Evolutionary conservation across 305 asterid genomes (phyloP).

Genomic region (Fraxinus dipetala): DNA sequence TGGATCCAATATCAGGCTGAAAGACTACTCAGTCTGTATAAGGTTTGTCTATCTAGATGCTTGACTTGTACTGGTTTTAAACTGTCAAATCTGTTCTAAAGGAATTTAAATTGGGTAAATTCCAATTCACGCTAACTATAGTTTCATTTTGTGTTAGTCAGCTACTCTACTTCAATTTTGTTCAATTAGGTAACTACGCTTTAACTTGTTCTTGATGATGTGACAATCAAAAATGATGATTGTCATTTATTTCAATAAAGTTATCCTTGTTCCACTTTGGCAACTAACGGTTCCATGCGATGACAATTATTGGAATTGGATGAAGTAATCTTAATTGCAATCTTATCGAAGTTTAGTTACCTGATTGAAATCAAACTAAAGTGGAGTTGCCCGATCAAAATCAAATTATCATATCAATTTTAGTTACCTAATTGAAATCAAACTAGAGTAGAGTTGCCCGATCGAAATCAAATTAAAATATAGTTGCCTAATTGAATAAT

Average conservation of each 20-base stretch:
- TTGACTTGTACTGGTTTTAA: constrained; percentile 5
- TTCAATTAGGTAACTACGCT: background rate
- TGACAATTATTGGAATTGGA: background rate
- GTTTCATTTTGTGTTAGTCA: background rate
- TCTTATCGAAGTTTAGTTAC: background rate
- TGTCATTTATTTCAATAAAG: background rate
- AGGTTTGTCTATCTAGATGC: constrained; percentile 42
- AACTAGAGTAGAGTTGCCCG: background rate
- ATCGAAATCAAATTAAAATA: background rate
- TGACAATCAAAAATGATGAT: background rate
- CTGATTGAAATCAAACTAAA: background rate
- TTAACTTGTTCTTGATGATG: background rate
- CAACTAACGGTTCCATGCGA: background rate
- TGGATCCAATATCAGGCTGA: constrained; percentile 31
- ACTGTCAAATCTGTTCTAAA: background rate
- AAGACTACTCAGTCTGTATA: constrained; percentile 27
- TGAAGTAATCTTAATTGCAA: background rate
- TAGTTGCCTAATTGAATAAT: background rate
- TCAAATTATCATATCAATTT: background rate
- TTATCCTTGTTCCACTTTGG: background rate
- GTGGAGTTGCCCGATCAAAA: background rate
- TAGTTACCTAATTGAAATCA: background rate
- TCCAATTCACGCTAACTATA: background rate
- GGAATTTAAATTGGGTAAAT: background rate
- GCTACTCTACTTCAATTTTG: background rate